phyloP scores from a whole-genome alignment of 768 basidiomycete species.

The Cyclocybe cylindracea region DNA sequence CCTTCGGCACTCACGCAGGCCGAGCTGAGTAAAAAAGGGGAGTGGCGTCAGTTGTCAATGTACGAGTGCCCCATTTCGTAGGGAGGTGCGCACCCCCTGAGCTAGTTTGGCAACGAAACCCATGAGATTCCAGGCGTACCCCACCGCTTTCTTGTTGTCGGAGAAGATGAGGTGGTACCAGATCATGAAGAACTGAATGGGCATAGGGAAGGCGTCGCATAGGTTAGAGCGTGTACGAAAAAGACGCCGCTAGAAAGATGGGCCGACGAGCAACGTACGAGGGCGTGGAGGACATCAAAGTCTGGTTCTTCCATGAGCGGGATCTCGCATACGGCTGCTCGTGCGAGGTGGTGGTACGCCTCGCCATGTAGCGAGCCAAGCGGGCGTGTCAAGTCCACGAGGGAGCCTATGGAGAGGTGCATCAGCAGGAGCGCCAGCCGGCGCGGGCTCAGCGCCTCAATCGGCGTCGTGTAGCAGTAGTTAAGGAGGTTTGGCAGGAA shows the following conservation, averaged over 20 bases:
- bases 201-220: neutral
- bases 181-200: constrained; percentile 59
- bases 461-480: constrained; percentile 63
- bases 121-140: constrained; percentile 77
- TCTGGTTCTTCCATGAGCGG: constrained; percentile 77
- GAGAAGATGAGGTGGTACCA: constrained; percentile 77
- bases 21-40: constrained; percentile 45
- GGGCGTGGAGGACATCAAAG: constrained; percentile 68
- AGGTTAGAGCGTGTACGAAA: neutral
- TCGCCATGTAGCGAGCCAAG: constrained; percentile 62
- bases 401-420: constrained; percentile 71
- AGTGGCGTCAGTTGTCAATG: constrained; percentile 1
- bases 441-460: constrained; percentile 63
- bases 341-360: constrained; percentile 64
- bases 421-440: constrained; percentile 68
- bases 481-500: constrained; percentile 69
- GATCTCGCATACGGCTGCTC: constrained; percentile 70
- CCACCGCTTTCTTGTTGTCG: constrained; percentile 70
- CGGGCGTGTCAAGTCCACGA: constrained; percentile 62
- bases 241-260: neutral
- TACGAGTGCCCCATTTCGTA: constrained; percentile 2
- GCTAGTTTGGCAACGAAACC: constrained; percentile 74
- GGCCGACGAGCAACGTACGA: constrained; percentile 38
- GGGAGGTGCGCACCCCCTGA: constrained; percentile 55
- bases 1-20: constrained; percentile 54